A percentile compares a stretch with the other conserved stretches of the same genome.
phyloP scores from a whole-genome alignment of 1,139 yeast species.

The Scheffersomyces parashehatae region DNA sequence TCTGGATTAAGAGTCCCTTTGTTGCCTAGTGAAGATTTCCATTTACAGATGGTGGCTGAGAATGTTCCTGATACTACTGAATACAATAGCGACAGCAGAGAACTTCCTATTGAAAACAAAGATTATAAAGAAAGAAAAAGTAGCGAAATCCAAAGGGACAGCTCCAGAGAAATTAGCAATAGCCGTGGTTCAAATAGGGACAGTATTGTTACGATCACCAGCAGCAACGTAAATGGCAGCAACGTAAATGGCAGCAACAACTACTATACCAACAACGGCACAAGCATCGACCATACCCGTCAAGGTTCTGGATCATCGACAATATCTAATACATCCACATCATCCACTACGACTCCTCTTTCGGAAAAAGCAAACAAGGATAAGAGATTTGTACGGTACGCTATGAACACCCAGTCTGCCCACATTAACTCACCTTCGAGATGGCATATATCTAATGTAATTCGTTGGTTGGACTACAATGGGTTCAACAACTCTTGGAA shows the following conservation, averaged over 20 bases:
- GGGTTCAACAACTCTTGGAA: constrained; percentile 76
- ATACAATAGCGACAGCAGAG: no score
- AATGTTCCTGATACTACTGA: no score
- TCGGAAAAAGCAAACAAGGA: constrained; percentile 36
- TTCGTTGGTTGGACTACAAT: constrained; percentile 65
- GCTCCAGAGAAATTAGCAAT: no score
- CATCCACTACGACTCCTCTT: constrained; percentile 31
- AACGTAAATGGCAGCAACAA: constrained; percentile 2
- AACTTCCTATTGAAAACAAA: no score
- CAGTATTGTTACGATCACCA: constrained; percentile 1
- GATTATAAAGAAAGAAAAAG: no score
- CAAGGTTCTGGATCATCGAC: constrained; percentile 42
- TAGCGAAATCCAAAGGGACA: no score
- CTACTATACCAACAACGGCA: no score
- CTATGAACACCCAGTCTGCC: constrained; percentile 40
- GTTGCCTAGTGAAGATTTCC: no score
- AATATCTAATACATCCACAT: constrained; percentile 30
- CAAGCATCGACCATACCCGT: constrained; percentile 24
- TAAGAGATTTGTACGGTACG: constrained; percentile 45
- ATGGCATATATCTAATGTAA: constrained; percentile 75
- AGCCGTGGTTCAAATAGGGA: no score
- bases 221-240: constrained; percentile 3
- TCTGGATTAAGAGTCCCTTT: no score
- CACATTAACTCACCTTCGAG: constrained; percentile 19
- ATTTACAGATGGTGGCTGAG: no score